phyloP scores from a whole-genome alignment of 1,284 basidiomycete genomes.

The Ganoderma sinense region DNA sequence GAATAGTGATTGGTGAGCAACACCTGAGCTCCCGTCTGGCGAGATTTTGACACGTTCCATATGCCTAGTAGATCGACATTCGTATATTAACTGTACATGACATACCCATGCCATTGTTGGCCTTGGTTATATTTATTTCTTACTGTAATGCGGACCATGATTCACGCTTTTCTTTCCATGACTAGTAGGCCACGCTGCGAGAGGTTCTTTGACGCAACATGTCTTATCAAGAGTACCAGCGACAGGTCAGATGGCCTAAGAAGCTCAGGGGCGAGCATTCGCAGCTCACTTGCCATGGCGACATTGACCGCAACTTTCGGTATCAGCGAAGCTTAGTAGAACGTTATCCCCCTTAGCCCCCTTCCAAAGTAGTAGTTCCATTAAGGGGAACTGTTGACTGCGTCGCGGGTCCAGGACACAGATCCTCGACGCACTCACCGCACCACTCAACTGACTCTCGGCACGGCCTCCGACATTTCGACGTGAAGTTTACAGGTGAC shows the following conservation, averaged over 20 bases:
- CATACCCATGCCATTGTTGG: constrained; percentile 11
- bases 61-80: constrained; percentile 9
- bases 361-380: background rate
- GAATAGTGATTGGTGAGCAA: constrained; percentile 18
- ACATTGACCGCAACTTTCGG: constrained; percentile 20
- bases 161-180: constrained; percentile 11
- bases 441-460: background rate
- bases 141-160: constrained; percentile 25
- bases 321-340: constrained; percentile 1
- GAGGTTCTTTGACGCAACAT: constrained; percentile 4
- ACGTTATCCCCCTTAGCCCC: background rate
- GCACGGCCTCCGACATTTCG: background rate
- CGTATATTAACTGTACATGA: constrained; percentile 12
- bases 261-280: constrained; percentile 1
- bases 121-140: constrained; percentile 28
- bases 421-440: background rate
- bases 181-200: background rate
- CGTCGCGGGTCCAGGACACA: background rate
- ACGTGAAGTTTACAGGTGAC: background rate
- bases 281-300: constrained; percentile 23
- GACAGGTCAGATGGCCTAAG: constrained; percentile 19
- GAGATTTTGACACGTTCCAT: constrained; percentile 9
- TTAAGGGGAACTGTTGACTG: background rate
- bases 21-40: background rate
- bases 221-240: constrained; percentile 18